These are phyloP conservation scores for Alternaria sp. DNA, from an alignment of 2,329 filamentous ascomycete genomes.

Conservation along the genomic window DNA sequence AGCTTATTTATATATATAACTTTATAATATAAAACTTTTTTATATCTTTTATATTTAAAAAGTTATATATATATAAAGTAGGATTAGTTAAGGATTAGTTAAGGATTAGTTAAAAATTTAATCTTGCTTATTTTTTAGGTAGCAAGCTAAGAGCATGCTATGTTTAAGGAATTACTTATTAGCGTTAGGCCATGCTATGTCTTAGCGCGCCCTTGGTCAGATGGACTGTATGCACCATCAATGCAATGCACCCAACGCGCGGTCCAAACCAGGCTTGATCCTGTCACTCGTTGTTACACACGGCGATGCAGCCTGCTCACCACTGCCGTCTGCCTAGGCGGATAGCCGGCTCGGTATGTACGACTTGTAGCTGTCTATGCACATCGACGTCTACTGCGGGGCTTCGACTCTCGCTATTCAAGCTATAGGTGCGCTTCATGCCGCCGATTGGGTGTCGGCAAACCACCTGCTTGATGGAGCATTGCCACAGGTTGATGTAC, in stretches of 20 bases:
- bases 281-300: not conserved
- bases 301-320: not conserved
- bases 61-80: no score
- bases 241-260: not conserved
- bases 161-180: no score
- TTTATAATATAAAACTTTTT: no score
- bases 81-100: no score
- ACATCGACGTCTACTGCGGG: conserved; percentile 18
- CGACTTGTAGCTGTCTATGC: conserved; percentile 9
- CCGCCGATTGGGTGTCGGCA: conserved; percentile 14
- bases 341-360: conserved; percentile 10
- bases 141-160: no score
- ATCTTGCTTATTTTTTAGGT: no score
- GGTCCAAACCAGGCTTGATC: not conserved
- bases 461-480: conserved; percentile 7
- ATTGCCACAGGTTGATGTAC: conserved; percentile 4
- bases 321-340: conserved; percentile 1
- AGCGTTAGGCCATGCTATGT: no score
- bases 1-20: no score
- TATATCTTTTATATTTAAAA: no score
- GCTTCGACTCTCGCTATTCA: conserved; percentile 2
- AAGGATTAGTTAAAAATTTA: no score
- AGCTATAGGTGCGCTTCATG: not conserved
- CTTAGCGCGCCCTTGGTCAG: no score
- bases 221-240: no score